Evolutionary conservation across 1,284 basidiomycete species (phyloP).

Genomic region (Heterobasidion parviporum): DNA sequence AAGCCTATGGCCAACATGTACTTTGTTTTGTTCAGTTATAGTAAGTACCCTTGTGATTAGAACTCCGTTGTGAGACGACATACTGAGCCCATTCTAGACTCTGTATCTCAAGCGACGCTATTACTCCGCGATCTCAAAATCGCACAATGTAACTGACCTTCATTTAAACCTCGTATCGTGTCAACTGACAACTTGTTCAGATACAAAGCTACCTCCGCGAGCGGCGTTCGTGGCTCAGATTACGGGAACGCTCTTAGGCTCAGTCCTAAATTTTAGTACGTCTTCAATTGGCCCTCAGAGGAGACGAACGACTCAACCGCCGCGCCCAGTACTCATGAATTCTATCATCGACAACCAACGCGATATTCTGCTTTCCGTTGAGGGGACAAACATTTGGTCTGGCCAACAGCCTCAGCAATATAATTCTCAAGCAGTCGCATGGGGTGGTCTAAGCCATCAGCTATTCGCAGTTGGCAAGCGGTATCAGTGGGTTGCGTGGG

Average conservation of each 20-base stretch:
- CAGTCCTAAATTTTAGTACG: slow-evolving; percentile 22
- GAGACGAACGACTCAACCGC: too few relatives aligned
- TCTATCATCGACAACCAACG: slow-evolving; percentile 35
- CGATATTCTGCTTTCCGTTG: slow-evolving; percentile 17
- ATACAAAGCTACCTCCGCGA: slow-evolving; percentile 59
- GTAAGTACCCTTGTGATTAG: slow-evolving; percentile 1
- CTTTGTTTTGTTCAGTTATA: slow-evolving; percentile 40
- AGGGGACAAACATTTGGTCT: slow-evolving; percentile 40
- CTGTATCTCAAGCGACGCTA: slow-evolving; percentile 33
- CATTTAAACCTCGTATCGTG: background rate
- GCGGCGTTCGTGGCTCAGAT: slow-evolving; percentile 54
- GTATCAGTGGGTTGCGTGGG: slow-evolving; percentile 24
- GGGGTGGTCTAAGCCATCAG: slow-evolving; percentile 37
- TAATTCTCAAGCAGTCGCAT: slow-evolving; percentile 45
- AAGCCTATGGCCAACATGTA: slow-evolving; percentile 48
- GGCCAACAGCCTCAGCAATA: slow-evolving; percentile 33
- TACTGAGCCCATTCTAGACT: slow-evolving; percentile 13
- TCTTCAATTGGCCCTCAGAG: background rate
- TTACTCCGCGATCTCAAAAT: slow-evolving; percentile 46
- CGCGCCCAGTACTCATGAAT: slow-evolving; percentile 35
- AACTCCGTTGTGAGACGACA: background rate
- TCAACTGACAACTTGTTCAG: slow-evolving; percentile 12
- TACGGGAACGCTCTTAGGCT: slow-evolving; percentile 36
- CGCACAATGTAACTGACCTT: slow-evolving; percentile 15
- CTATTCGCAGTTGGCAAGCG: slow-evolving; percentile 20